Conservation (phyloP, 1,284 basidiomycete species). For the Pholiota adiposa region DNA sequence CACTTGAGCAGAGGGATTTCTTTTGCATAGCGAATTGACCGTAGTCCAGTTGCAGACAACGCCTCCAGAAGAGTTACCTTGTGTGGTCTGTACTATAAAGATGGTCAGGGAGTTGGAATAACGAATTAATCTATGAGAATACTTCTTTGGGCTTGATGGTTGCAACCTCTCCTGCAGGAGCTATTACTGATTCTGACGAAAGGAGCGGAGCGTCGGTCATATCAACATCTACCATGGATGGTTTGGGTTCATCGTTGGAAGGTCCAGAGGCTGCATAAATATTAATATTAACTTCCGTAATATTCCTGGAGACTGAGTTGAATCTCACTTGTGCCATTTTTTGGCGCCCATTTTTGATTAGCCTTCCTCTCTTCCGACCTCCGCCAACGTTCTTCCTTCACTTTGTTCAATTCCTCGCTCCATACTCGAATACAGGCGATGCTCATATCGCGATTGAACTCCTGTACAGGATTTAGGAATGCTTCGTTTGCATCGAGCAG, state of each 20-base stretch:
- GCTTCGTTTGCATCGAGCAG: constrained; percentile 82
- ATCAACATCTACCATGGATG: neutral
- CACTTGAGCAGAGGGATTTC: constrained; percentile 93
- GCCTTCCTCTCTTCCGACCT: constrained; percentile 34
- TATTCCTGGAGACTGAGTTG: neutral
- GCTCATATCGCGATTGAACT: constrained; percentile 96
- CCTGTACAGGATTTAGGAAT: constrained; percentile 97
- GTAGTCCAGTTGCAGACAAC: constrained; percentile 92
- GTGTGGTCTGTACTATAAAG: constrained; percentile 55
- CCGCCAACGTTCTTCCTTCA: constrained; percentile 65
- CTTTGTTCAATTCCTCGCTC: constrained; percentile 74
- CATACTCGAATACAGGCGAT: constrained; percentile 89
- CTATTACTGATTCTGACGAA: neutral
- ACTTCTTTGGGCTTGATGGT: neutral
- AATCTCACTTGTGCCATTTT: constrained; percentile 15
- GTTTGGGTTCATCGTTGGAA: neutral
- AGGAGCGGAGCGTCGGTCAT: neutral
- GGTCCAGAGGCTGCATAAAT: too few relatives aligned
- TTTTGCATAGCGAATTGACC: constrained; percentile 97
- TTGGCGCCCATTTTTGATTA: constrained; percentile 32
- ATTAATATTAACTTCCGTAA: neutral
- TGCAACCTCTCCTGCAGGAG: neutral
- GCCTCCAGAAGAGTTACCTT: constrained; percentile 92
- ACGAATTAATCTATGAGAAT: neutral
- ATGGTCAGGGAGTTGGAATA: neutral